phyloP scores from a whole-genome alignment of 2,329 filamentous ascomycete genomes.

The Stagonosporopsis vannaccii region DNA sequence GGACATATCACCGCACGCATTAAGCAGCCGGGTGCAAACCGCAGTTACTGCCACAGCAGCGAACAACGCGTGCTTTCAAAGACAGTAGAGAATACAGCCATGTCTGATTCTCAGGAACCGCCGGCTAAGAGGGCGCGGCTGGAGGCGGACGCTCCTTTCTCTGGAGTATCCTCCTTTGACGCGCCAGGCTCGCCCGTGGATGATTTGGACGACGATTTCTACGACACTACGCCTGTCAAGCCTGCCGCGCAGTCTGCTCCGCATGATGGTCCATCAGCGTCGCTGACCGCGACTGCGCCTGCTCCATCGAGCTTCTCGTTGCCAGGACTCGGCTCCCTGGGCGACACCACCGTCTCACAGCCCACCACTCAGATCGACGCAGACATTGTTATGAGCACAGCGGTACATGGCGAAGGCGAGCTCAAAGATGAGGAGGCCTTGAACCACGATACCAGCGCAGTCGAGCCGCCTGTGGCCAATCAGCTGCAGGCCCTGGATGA shows the following conservation, averaged over 20 bases:
- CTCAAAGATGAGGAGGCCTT: constrained; percentile 42
- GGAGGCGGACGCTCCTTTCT: constrained; percentile 46
- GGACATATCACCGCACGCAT: constrained; percentile 36
- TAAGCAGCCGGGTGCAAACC: constrained; percentile 38
- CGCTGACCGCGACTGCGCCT: constrained; percentile 33
- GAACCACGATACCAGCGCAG: constrained; percentile 36
- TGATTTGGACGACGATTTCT: constrained; percentile 51
- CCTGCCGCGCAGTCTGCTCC: constrained; percentile 28
- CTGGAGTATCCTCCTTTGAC: constrained; percentile 45
- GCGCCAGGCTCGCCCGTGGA: constrained; percentile 50
- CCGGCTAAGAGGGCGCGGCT: constrained; percentile 53
- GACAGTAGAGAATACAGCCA: constrained; percentile 36
- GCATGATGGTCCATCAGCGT: constrained; percentile 26
- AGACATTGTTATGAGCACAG: constrained; percentile 24
- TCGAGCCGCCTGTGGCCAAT: constrained; percentile 28
- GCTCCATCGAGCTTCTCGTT: constrained; percentile 38
- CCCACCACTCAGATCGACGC: constrained; percentile 25
- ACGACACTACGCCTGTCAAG: constrained; percentile 45
- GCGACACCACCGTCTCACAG: constrained; percentile 31
- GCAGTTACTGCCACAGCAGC: constrained; percentile 37
- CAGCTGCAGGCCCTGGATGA: constrained; percentile 29
- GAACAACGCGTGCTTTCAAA: constrained; percentile 35
- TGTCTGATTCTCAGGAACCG: constrained; percentile 48
- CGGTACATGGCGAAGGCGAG: constrained; percentile 44
- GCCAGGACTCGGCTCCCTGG: constrained; percentile 47